Evolutionary conservation across 176 grass and related monocot genomes (phyloP).

Genomic region (Stipa capillata): DNA sequence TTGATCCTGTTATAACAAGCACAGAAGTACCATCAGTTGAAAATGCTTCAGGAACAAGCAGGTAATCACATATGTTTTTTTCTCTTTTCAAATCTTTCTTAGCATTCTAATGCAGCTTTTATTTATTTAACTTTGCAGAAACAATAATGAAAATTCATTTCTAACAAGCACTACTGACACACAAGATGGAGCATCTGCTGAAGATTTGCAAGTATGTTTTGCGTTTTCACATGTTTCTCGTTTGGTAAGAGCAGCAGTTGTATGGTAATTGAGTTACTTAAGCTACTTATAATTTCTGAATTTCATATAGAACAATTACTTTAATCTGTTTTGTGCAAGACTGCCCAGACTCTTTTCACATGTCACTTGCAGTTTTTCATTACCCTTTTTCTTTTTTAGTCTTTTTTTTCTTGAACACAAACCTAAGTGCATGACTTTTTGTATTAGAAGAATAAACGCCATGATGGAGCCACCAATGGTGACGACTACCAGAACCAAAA

Average conservation of each 20-base stretch:
- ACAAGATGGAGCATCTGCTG: slow-evolving; percentile 40
- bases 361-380: no score
- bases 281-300: no score
- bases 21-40: slow-evolving; percentile 6
- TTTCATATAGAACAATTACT: no score
- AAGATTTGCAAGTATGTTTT: slow-evolving; percentile 58
- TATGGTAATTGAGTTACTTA: neutral
- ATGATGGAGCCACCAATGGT: no score
- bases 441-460: no score
- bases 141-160: slow-evolving; percentile 33
- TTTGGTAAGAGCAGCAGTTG: neutral
- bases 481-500: no score
- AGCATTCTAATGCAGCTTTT: neutral
- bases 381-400: no score
- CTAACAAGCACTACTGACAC: no score
- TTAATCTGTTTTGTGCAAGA: no score
- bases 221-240: neutral
- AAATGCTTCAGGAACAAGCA: slow-evolving; percentile 12
- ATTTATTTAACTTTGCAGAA: slow-evolving; percentile 37
- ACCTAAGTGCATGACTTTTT: no score
- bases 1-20: neutral
- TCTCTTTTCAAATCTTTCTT: neutral
- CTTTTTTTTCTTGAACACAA: no score
- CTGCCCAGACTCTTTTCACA: no score
- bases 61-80: neutral